Percentiles rank a stretch among this genome's conserved stretches.
Conservation (phyloP, 805 yeast genomes). For the Cyberlindnera euphorbiae region DNA sequence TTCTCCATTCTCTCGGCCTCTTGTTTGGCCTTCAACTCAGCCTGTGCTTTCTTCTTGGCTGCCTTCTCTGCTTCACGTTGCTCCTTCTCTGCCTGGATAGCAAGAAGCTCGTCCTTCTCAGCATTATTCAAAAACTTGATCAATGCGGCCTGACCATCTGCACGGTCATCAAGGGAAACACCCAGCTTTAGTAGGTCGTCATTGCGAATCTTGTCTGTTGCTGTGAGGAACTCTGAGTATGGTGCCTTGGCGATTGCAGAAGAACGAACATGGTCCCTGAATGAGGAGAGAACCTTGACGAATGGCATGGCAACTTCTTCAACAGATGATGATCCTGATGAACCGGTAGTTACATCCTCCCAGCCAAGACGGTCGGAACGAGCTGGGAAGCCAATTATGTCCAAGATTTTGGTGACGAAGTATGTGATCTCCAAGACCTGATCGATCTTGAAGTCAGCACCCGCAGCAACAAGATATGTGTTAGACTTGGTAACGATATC, state of each 20-base stretch:
- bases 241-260: slow-evolving; percentile 61
- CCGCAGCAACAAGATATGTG: slow-evolving; percentile 59
- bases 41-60: slow-evolving; percentile 54
- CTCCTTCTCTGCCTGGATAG: slow-evolving; percentile 52
- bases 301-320: slow-evolving; percentile 81
- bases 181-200: slow-evolving; percentile 68
- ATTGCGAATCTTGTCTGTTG: slow-evolving; percentile 72
- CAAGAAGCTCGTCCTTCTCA: slow-evolving; percentile 63
- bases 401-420: slow-evolving; percentile 68
- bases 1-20: slow-evolving; percentile 60
- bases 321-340: slow-evolving; percentile 23
- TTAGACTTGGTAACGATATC: slow-evolving; percentile 72
- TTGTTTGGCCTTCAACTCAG: slow-evolving; percentile 52
- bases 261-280: slow-evolving; percentile 78
- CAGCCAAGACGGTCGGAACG: slow-evolving; percentile 78
- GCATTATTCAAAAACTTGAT: slow-evolving; percentile 70
- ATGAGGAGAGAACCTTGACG: slow-evolving; percentile 67
- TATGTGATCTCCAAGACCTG: slow-evolving; percentile 57
- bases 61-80: slow-evolving; percentile 48
- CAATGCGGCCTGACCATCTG: slow-evolving; percentile 71
- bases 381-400: slow-evolving; percentile 70
- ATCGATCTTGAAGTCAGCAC: slow-evolving; percentile 53
- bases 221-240: slow-evolving; percentile 50
- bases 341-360: slow-evolving; percentile 39
- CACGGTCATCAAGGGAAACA: slow-evolving; percentile 84